Percentiles rank a stretch among this genome's conserved stretches.
Evolutionary conservation across 768 basidiomycete genomes (phyloP).

Genomic region (Rubroboletus satanas): DNA sequence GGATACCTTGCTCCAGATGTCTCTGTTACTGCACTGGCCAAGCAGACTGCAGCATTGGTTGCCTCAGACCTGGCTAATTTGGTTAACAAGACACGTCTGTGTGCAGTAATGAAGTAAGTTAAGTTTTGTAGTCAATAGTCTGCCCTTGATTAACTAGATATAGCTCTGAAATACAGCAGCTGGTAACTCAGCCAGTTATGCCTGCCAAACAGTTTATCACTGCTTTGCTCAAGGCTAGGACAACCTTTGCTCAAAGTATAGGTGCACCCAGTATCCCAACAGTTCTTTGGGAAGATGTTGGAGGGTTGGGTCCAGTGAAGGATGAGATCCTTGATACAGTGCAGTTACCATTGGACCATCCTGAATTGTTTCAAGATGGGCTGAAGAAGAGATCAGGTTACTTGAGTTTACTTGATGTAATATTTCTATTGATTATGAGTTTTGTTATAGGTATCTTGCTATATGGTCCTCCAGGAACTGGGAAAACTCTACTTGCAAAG

Average conservation of each 20-base stretch:
- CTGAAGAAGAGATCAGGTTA: slow-evolving; percentile 93
- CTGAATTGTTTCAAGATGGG: slow-evolving; percentile 85
- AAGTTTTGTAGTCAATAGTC: neutral
- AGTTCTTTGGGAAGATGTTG: slow-evolving; percentile 97
- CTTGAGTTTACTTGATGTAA: neutral
- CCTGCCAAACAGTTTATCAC: slow-evolving; percentile 61
- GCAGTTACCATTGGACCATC: slow-evolving; percentile 85
- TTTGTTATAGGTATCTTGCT: slow-evolving; percentile 68
- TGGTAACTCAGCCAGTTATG: slow-evolving; percentile 14
- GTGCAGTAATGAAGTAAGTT: slow-evolving; percentile 35
- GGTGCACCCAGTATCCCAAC: slow-evolving; percentile 96
- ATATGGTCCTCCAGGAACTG: slow-evolving; percentile 94
- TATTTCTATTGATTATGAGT: neutral
- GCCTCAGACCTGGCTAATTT: slow-evolving; percentile 77
- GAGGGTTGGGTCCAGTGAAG: slow-evolving; percentile 85
- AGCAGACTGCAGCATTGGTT: slow-evolving; percentile 87
- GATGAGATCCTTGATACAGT: slow-evolving; percentile 94
- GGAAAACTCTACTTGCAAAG: slow-evolving; percentile 93
- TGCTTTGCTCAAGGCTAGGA: slow-evolving; percentile 68
- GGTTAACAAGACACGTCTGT: slow-evolving; percentile 52
- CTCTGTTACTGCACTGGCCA: slow-evolving; percentile 64
- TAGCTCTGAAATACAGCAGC: slow-evolving; percentile 3
- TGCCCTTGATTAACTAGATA: neutral
- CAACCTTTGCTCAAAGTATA: slow-evolving; percentile 84
- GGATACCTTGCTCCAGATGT: slow-evolving; percentile 68